These are phyloP conservation scores for Nothophoma quercina DNA, from an alignment of 2,329 filamentous ascomycete species.

Conservation along the genomic window DNA sequence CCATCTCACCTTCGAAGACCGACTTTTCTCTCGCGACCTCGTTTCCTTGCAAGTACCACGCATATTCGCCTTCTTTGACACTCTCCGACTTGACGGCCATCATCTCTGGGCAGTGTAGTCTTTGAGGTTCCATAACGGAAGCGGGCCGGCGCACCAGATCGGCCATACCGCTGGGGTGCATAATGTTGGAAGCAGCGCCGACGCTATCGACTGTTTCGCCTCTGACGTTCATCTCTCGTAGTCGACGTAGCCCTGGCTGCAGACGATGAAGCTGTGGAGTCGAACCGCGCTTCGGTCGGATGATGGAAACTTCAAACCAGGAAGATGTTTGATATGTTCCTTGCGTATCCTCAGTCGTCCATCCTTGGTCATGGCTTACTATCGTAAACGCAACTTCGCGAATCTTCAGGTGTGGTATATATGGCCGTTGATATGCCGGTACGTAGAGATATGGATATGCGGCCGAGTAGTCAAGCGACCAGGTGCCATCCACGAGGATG, in stretches of 20 bases:
- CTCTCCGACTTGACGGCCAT: constrained; percentile 3
- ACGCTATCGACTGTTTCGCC: neutral
- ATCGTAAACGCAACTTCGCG: constrained; percentile 26
- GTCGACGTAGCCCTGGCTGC: neutral
- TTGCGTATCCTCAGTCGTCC: constrained; percentile 22
- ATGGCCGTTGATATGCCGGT: neutral
- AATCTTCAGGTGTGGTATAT: constrained; percentile 12
- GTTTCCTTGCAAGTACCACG: constrained; percentile 34
- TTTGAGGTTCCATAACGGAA: constrained; percentile 15
- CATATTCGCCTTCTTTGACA: constrained; percentile 20
- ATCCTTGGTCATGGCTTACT: constrained; percentile 34
- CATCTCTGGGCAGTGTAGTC: constrained; percentile 22
- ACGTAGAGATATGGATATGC: constrained; percentile 14
- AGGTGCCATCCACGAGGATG: constrained; percentile 12
- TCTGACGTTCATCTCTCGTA: neutral
- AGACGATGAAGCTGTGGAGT: neutral
- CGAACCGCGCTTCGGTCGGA: neutral
- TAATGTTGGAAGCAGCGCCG: neutral
- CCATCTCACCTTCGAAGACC: constrained; percentile 21
- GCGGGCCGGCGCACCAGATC: constrained; percentile 15
- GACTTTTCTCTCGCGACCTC: constrained; percentile 22
- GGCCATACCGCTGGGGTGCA: neutral
- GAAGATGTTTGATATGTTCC: constrained; percentile 29
- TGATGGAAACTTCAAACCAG: constrained; percentile 30
- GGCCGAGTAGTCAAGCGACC: constrained; percentile 12